Evolutionary conservation across 2,329 filamentous ascomycete genomes (phyloP).

Genomic region (Seiridium unicorne): DNA sequence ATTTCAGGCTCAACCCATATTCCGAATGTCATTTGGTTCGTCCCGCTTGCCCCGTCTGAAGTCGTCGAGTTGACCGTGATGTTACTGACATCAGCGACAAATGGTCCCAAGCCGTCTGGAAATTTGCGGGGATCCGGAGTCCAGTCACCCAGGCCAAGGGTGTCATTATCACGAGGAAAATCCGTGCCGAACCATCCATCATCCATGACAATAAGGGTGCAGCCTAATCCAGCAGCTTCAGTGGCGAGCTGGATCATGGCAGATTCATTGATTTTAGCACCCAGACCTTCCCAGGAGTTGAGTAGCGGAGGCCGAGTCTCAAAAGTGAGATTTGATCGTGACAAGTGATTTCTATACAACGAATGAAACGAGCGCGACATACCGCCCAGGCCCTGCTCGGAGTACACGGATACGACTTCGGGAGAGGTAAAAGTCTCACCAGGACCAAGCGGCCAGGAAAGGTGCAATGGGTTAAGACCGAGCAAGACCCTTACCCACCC

Average conservation of each 20-base stretch:
- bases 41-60: slow-evolving; percentile 32
- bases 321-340: slow-evolving; percentile 53
- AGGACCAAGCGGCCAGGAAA: slow-evolving; percentile 55
- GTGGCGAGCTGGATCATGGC: slow-evolving; percentile 54
- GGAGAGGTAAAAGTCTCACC: slow-evolving; percentile 59
- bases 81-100: slow-evolving; percentile 49
- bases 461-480: slow-evolving; percentile 59
- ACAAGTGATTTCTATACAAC: slow-evolving; percentile 60
- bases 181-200: slow-evolving; percentile 68
- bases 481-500: slow-evolving; percentile 59
- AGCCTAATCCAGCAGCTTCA: slow-evolving; percentile 56
- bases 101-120: slow-evolving; percentile 51
- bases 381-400: slow-evolving; percentile 54
- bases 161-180: slow-evolving; percentile 57
- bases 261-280: slow-evolving; percentile 56
- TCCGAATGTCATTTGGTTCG: slow-evolving; percentile 54
- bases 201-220: slow-evolving; percentile 64
- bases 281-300: slow-evolving; percentile 66
- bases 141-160: slow-evolving; percentile 63
- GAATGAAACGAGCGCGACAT: slow-evolving; percentile 63
- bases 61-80: slow-evolving; percentile 33
- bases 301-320: slow-evolving; percentile 54
- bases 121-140: slow-evolving; percentile 56
- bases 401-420: slow-evolving; percentile 63
- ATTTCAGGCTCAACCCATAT: slow-evolving; percentile 70